phyloP scores from a whole-genome alignment of 139 green algal species.

The Coelastrella sp. region DNA sequence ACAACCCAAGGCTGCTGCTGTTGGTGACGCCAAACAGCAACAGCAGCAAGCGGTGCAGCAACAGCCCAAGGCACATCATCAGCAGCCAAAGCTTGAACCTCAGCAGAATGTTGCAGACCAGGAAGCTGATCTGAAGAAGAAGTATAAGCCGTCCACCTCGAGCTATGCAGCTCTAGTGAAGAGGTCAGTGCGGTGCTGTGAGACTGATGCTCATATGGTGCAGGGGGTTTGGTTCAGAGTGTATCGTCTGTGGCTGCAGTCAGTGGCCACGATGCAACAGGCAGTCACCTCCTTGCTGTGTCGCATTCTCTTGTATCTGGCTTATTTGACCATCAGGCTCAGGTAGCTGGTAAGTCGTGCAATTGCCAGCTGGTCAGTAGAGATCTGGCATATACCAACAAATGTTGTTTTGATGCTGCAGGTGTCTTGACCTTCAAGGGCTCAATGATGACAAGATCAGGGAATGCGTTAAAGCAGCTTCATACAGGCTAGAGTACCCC shows the following conservation, averaged over 20 bases:
- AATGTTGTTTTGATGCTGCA: too few relatives aligned
- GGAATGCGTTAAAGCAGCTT: slow-evolving; percentile 31
- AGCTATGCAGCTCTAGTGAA: slow-evolving; percentile 32
- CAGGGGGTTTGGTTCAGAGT: too few relatives aligned
- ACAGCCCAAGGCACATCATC: background rate
- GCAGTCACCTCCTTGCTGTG: too few relatives aligned
- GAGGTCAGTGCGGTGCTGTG: slow-evolving; percentile 15
- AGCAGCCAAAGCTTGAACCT: too few relatives aligned
- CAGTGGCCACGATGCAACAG: too few relatives aligned
- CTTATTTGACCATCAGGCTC: too few relatives aligned
- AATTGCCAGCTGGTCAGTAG: too few relatives aligned
- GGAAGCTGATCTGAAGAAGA: background rate
- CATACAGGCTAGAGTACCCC: slow-evolving; percentile 22
- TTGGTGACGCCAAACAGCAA: background rate
- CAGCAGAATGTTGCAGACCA: background rate
- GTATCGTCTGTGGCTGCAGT: too few relatives aligned
- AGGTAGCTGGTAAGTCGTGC: too few relatives aligned
- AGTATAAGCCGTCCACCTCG: background rate
- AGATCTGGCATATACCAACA: too few relatives aligned
- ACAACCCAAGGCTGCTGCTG: background rate
- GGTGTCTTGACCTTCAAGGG: slow-evolving; percentile 26
- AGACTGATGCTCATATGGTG: background rate
- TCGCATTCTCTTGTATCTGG: too few relatives aligned
- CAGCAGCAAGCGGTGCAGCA: background rate
- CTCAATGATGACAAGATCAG: background rate